These are phyloP conservation scores for Linnemannia hyalina DNA, from an alignment of 192 early-diverging fungal genomes.

Conservation along the genomic window DNA sequence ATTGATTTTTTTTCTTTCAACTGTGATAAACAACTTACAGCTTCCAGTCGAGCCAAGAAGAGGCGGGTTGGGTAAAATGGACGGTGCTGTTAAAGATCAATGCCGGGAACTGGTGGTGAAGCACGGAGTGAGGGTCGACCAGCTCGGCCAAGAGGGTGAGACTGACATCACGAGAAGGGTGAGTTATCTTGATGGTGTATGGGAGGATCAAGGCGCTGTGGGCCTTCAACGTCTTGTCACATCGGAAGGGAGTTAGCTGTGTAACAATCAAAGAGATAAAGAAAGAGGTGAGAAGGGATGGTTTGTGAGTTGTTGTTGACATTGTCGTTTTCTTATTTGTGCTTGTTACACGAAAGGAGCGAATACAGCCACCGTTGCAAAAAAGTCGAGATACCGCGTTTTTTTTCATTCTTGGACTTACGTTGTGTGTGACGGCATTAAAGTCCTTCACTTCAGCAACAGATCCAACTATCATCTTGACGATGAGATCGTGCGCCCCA, in stretches of 20 bases:
- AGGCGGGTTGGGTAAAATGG: constrained; percentile 1
- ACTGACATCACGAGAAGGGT: background rate
- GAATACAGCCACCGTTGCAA: background rate
- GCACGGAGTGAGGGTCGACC: background rate
- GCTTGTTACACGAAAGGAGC: background rate
- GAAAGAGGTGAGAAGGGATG: background rate
- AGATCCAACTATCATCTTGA: constrained; percentile 20
- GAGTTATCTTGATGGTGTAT: background rate
- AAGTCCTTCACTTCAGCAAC: constrained; percentile 25
- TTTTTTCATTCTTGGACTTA: background rate
- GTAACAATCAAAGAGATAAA: background rate
- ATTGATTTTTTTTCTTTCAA: no score
- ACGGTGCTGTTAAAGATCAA: constrained; percentile 12
- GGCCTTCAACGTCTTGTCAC: constrained; percentile 3
- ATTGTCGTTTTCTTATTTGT: background rate
- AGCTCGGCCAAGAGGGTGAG: constrained; percentile 3
- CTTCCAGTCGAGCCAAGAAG: background rate
- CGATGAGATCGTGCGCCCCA: constrained; percentile 19
- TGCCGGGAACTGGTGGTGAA: background rate
- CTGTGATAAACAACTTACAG: background rate
- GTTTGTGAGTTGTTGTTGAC: background rate
- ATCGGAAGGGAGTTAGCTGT: background rate
- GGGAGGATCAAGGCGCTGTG: constrained; percentile 8
- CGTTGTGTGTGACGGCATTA: constrained; percentile 16
- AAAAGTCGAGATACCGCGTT: background rate